Percentiles rank a stretch among this genome's conserved stretches.
These are phyloP conservation scores for Geranium brycei DNA, from an alignment of 345 rosid genomes.

Conservation along the genomic window DNA sequence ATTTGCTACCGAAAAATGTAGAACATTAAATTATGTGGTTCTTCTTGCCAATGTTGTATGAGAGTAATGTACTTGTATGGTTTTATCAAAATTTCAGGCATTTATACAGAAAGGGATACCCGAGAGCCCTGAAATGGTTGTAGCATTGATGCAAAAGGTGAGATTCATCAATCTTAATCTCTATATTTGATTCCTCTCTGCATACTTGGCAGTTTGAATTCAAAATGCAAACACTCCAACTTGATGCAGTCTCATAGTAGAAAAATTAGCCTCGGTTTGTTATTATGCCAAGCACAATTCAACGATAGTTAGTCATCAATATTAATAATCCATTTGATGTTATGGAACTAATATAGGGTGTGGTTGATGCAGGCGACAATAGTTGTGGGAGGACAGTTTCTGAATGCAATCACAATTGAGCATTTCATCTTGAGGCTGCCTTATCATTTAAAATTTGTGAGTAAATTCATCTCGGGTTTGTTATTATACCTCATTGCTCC, in stretches of 20 bases:
- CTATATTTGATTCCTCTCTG: background rate
- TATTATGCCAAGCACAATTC: too few relatives aligned
- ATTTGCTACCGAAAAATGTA: too few relatives aligned
- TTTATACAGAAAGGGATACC: slow-evolving; percentile 77
- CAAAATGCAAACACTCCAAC: too few relatives aligned
- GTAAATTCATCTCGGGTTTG: too few relatives aligned
- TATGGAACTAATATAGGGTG: background rate
- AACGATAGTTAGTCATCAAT: too few relatives aligned
- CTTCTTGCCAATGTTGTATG: too few relatives aligned
- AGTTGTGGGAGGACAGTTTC: slow-evolving; percentile 55
- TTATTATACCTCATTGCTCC: too few relatives aligned
- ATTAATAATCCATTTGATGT: too few relatives aligned
- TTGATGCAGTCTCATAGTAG: too few relatives aligned
- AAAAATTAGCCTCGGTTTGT: too few relatives aligned
- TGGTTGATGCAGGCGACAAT: slow-evolving; percentile 53
- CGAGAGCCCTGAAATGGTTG: slow-evolving; percentile 63
- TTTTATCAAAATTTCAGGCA: slow-evolving; percentile 29
- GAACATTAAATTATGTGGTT: too few relatives aligned
- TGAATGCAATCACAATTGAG: slow-evolving; percentile 76
- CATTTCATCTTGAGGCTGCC: slow-evolving; percentile 89
- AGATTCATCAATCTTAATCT: background rate
- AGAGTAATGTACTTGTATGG: slow-evolving; percentile 5
- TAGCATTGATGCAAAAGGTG: slow-evolving; percentile 81
- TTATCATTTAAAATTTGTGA: slow-evolving; percentile 39
- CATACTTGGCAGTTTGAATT: too few relatives aligned